Evolutionary conservation across 2,329 filamentous ascomycete genomes (phyloP), one percentile per base, ranked within the genome.

Genomic region (Penicillium decumbens): DNA sequence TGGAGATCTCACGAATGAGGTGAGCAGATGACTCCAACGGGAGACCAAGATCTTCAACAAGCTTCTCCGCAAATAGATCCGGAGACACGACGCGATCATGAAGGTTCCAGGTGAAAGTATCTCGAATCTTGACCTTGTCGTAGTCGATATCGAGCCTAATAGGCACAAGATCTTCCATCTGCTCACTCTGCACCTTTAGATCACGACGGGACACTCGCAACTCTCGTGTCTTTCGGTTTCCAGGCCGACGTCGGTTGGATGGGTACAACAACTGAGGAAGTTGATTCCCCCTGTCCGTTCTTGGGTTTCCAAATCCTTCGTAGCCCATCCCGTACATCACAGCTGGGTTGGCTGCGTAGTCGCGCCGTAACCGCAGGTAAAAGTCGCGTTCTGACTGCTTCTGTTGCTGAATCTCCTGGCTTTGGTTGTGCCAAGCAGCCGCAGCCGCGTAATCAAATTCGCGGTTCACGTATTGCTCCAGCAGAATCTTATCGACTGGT

Each of bases 71-170:
- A 68, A 97, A 97, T 9, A 93, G 71, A 49, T 95, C 87, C 18
- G 85, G 82, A 20, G 82, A 79, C 3, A 95, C 81, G 10, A 93
- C 80, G 50, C 91, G 85, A 68, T 98, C 93, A 72, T 96, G 89
- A 30, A 97, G 78, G 69, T 98, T 98, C 91, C 92, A 98, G 3
- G 93, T 97, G 60, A 98, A 96, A 0, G 93, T 97, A 70, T 98
- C 93, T 68, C 93, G 87, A 53, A 98, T 78, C 72, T 93, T 93
- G 61, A 97, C 82, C 74, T 95, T 95, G 59, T 97, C 92, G 80
- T 88, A 88, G 64, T 98, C 93, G 43, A 97, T 88, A 62, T 98
- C 93, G 47, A 98, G 74, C 41, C 93, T 83, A 57, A 98, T 81
- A 2, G 93, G 93, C 1, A 97, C 88, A 46, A 98, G 76, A 65